Percentiles rank a stretch among this genome's conserved stretches.
phyloP scores from a whole-genome alignment of 2,329 filamentous ascomycete species.

The Biscogniauxia mediterranea region DNA sequence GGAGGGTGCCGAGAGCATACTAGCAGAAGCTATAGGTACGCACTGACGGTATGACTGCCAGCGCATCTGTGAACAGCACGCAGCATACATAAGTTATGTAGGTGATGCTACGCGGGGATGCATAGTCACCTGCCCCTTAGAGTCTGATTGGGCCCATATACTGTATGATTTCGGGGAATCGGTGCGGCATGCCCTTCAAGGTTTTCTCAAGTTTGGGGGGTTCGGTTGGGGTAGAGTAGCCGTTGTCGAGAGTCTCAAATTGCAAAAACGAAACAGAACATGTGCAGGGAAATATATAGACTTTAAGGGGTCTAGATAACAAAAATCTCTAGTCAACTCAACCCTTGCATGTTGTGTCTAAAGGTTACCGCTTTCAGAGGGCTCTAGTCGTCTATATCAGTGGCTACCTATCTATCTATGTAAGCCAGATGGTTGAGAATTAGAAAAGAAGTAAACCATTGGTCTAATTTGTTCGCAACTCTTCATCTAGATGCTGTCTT shows the following conservation, averaged over 20 bases:
- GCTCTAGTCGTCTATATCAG: background rate
- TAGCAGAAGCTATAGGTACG: no score
- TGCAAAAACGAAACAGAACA: slow-evolving; percentile 1
- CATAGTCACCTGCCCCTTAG: background rate
- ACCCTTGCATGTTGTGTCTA: background rate
- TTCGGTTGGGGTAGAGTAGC: background rate
- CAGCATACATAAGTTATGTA: background rate
- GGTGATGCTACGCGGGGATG: background rate
- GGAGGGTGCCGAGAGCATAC: no score
- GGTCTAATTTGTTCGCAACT: no score
- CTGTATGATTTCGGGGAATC: slow-evolving; percentile 22
- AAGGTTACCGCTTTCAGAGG: background rate
- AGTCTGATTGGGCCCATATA: slow-evolving; percentile 13
- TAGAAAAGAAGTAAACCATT: no score
- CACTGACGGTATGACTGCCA: background rate
- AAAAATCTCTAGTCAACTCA: no score
- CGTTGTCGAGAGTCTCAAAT: slow-evolving; percentile 3
- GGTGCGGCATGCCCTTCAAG: slow-evolving; percentile 7
- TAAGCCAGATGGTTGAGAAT: no score
- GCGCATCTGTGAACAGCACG: background rate
- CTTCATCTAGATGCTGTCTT: background rate
- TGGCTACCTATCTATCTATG: no score
- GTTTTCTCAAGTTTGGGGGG: background rate
- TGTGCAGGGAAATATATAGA: background rate
- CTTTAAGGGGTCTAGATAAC: no score